These are phyloP conservation scores for Trichoderma atrobrunneum DNA, from an alignment of 2,329 filamentous ascomycete species.

Conservation along the genomic window DNA sequence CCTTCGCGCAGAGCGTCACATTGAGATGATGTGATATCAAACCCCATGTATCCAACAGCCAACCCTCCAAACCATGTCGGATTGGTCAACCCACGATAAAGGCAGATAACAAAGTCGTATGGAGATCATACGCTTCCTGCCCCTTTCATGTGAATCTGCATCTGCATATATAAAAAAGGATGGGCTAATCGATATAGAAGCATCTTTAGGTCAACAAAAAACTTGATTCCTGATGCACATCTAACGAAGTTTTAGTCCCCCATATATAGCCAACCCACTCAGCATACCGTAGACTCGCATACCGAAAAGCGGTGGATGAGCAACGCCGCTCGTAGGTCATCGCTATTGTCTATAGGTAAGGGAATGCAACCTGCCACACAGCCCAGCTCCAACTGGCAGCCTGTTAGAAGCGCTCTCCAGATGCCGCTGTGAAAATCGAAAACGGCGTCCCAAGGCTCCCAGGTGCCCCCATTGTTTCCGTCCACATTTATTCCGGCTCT, in stretches of 20 bases:
- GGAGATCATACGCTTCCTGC: not conserved
- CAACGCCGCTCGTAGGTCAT: slow-evolving; percentile 2
- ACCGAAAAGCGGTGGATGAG: slow-evolving; percentile 3
- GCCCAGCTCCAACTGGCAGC: slow-evolving; percentile 3
- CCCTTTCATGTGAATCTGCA: not conserved
- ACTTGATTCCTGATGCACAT: slow-evolving; percentile 11
- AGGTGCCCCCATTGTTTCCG: not conserved
- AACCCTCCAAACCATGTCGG: not conserved
- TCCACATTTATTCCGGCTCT: slow-evolving; percentile 11
- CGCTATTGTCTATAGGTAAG: slow-evolving; percentile 14
- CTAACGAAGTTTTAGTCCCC: slow-evolving; percentile 1
- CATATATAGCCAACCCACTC: slow-evolving; percentile 17
- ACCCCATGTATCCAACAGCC: not conserved
- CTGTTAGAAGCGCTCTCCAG: slow-evolving; percentile 4
- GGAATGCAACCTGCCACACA: slow-evolving; percentile 5
- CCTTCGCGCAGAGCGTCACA: not conserved
- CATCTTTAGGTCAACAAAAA: not conserved
- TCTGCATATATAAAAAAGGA: not conserved
- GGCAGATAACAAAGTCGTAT: not conserved
- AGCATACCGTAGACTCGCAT: not conserved
- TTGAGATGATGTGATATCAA: not conserved
- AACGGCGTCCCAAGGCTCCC: not conserved
- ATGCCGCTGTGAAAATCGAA: not conserved
- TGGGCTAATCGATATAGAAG: not conserved
- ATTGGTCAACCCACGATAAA: not conserved